Evolutionary conservation across 163 green algal genomes (phyloP).

Genomic region (Scenedesmus sp.): DNA sequence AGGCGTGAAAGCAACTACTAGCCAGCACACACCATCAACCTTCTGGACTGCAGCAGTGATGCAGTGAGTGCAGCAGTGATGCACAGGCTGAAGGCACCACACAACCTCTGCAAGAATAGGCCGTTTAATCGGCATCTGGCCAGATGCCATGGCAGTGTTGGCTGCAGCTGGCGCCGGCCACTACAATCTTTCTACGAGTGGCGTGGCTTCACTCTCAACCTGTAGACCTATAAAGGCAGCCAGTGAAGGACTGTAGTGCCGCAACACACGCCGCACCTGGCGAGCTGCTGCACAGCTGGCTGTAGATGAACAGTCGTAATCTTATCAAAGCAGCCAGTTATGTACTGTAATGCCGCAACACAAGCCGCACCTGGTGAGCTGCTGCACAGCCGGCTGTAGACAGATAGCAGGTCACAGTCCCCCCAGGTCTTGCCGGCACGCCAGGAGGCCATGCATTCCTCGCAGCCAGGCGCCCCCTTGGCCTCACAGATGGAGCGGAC

Average conservation of each 20-base stretch:
- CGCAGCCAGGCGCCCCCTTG: neutral
- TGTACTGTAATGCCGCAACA: neutral
- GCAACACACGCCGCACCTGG: no score
- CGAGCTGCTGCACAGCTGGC: no score
- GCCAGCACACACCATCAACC: neutral
- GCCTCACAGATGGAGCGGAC: neutral
- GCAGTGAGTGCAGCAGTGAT: neutral
- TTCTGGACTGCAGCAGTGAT: neutral
- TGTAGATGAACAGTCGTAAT: no score
- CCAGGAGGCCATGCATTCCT: neutral
- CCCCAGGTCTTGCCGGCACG: neutral
- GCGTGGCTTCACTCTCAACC: no score
- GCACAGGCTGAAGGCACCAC: neutral
- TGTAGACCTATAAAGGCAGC: no score
- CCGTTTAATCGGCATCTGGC: no score
- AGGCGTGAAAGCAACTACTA: neutral
- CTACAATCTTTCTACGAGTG: no score
- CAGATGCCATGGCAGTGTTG: no score
- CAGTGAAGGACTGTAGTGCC: no score
- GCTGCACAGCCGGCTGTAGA: neutral
- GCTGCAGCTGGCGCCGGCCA: no score
- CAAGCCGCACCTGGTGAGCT: neutral
- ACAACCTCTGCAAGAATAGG: no score
- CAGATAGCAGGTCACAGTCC: slow-evolving; percentile 7
- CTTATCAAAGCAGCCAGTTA: neutral